Conservation (phyloP, 2,329 filamentous ascomycete genomes). For the Sporothrix brasiliensis region DNA sequence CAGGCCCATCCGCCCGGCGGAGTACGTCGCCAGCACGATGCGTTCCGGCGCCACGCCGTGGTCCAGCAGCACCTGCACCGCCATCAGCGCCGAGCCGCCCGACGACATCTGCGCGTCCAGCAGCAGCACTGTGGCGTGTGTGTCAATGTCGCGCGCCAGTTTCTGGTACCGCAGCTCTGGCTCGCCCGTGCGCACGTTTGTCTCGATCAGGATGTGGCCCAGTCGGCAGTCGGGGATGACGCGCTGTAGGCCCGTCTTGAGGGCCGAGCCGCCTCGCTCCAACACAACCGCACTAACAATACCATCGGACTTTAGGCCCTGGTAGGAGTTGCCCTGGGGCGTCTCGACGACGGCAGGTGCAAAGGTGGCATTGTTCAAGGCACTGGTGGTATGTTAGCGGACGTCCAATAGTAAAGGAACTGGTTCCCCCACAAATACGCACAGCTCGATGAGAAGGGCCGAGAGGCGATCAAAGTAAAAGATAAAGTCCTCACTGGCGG, state of each 20-base stretch:
- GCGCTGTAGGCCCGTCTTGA: constrained; percentile 84
- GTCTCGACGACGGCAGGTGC: constrained; percentile 66
- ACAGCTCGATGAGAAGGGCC: constrained; percentile 80
- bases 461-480: constrained; percentile 95
- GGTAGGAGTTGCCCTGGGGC: constrained; percentile 68
- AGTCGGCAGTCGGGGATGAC: constrained; percentile 92
- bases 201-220: constrained; percentile 88
- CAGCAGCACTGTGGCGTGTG: constrained; percentile 75
- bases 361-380: constrained; percentile 77
- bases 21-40: constrained; percentile 92
- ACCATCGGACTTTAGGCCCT: constrained; percentile 70
- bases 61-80: constrained; percentile 91
- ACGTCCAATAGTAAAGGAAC: background rate
- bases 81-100: constrained; percentile 85
- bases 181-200: constrained; percentile 80
- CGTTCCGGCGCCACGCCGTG: constrained; percentile 82
- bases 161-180: constrained; percentile 91
- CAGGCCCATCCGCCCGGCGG: constrained; percentile 80
- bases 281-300: constrained; percentile 85
- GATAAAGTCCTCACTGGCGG: constrained; percentile 84
- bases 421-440: constrained; percentile 31
- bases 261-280: constrained; percentile 82
- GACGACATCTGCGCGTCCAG: constrained; percentile 94
- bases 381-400: constrained; percentile 50
- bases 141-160: constrained; percentile 70